Conservation (phyloP, 208 protist genomes). For the Wallacemonas sp. region DNA sequence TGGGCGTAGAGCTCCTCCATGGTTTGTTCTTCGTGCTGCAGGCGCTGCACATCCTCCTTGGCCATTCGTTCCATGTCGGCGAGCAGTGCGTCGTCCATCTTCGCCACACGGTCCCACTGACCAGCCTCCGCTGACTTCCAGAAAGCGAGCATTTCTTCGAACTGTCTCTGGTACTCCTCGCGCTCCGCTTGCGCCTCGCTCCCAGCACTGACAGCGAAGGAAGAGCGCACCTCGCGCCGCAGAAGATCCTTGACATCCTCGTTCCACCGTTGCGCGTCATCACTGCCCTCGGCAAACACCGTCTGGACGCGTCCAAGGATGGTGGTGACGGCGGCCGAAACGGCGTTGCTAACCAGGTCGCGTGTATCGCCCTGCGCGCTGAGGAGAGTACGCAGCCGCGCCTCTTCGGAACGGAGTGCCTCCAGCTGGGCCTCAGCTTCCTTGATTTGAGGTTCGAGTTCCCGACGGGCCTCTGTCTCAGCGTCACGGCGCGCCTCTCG, state of each 20-base stretch:
- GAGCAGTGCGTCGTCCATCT: slow-evolving; percentile 79
- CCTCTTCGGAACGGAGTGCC: slow-evolving; percentile 45
- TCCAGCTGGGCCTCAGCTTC: slow-evolving; percentile 32
- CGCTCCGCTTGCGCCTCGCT: slow-evolving; percentile 64
- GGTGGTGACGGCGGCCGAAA: slow-evolving; percentile 49
- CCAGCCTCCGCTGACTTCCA: slow-evolving; percentile 68
- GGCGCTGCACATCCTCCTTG: slow-evolving; percentile 59
- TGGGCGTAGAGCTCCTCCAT: slow-evolving; percentile 79
- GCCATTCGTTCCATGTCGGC: slow-evolving; percentile 57
- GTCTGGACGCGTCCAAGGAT: slow-evolving; percentile 52
- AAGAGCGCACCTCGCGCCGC: slow-evolving; percentile 61
- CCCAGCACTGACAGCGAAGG: slow-evolving; percentile 59
- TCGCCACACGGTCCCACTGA: slow-evolving; percentile 56
- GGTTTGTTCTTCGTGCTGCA: slow-evolving; percentile 64
- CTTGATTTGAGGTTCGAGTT: slow-evolving; percentile 50
- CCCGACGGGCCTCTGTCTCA: slow-evolving; percentile 43
- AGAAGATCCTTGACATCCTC: slow-evolving; percentile 53
- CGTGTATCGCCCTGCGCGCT: slow-evolving; percentile 27
- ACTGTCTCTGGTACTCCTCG: slow-evolving; percentile 48
- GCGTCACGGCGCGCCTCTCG: slow-evolving; percentile 36
- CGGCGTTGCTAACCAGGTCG: slow-evolving; percentile 45
- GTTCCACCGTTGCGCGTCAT: slow-evolving; percentile 36
- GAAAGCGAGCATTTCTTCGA: slow-evolving; percentile 69
- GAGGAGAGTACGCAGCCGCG: slow-evolving; percentile 43
- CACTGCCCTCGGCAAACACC: slow-evolving; percentile 37